Percentiles rank a stretch among this genome's conserved stretches.
Conservation (phyloP, 2,329 filamentous ascomycete genomes). For the Dactylella cylindrospora region DNA sequence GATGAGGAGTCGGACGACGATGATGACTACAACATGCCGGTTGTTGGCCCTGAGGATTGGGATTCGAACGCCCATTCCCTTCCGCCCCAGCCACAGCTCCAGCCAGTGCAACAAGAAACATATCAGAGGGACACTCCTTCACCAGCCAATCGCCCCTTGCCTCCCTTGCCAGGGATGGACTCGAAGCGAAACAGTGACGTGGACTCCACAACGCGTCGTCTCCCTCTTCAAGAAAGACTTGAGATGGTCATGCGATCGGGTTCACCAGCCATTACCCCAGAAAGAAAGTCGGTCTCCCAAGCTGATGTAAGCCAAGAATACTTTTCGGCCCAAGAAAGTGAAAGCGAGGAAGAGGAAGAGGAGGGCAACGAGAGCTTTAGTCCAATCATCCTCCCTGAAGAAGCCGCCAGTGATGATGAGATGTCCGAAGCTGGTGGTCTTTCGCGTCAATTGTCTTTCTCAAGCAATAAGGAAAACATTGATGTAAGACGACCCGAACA, state of each 20-base stretch:
- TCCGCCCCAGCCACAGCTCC: conserved; percentile 70
- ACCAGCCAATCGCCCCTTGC: conserved; percentile 67
- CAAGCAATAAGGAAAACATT: conserved; percentile 44
- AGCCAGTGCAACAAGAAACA: conserved; percentile 52
- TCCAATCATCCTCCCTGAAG: conserved; percentile 45
- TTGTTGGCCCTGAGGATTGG: conserved; percentile 97
- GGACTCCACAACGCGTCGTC: conserved; percentile 36
- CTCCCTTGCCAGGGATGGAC: conserved; percentile 71
- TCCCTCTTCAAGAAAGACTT: conserved; percentile 46
- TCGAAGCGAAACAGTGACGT: too few relatives aligned
- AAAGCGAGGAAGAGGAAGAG: conserved; percentile 49
- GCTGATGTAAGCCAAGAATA: conserved; percentile 30
- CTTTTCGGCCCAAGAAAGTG: conserved; percentile 57
- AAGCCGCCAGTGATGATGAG: conserved; percentile 49
- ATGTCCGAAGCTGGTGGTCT: conserved; percentile 36
- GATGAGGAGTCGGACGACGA: conserved; percentile 63
- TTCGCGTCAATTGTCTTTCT: conserved; percentile 38
- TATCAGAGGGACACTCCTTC: conserved; percentile 23
- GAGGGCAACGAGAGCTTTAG: conserved; percentile 45
- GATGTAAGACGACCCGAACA: conserved; percentile 36
- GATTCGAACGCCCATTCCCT: conserved; percentile 55
- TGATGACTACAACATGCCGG: conserved; percentile 74
- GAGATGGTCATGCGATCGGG: conserved; percentile 64
- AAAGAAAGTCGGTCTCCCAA: conserved; percentile 20
- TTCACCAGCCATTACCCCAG: conserved; percentile 64